phyloP scores from a whole-genome alignment of 345 rosid species.

The Eucalyptus coolabah region DNA sequence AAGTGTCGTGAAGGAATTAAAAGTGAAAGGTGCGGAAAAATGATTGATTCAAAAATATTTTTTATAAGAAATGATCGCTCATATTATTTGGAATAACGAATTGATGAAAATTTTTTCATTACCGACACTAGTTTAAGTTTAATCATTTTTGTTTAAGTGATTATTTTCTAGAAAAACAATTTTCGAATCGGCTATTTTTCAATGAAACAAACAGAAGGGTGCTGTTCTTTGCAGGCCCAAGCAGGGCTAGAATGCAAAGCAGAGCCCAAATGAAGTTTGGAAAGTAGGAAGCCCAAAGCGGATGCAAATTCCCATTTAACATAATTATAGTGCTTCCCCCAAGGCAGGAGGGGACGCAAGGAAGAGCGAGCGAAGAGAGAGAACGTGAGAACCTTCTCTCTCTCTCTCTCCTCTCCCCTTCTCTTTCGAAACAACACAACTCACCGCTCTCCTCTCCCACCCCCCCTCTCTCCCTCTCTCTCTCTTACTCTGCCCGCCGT shows the following conservation, averaged over 20 bases:
- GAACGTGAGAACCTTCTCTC: not conserved
- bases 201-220: fast-evolving
- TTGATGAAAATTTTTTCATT: too few species aligned
- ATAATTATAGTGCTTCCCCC: not conserved
- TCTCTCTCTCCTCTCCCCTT: not conserved
- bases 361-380: not conserved
- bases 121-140: not conserved
- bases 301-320: not conserved
- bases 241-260: not conserved
- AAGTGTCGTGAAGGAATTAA: not conserved
- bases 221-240: not conserved
- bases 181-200: fast-evolving
- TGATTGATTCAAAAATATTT: too few species aligned
- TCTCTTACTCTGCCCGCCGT: too few species aligned
- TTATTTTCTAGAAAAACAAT: fast-evolving
- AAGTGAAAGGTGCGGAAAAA: fast-evolving
- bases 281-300: not conserved
- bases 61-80: too few species aligned
- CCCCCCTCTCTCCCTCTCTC: not conserved
- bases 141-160: too few species aligned
- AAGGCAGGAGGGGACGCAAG: not conserved
- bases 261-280: not conserved
- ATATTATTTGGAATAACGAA: not conserved
- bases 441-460: not conserved
- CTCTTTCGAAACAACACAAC: not conserved